Conservation (phyloP, 768 basidiomycete species). For the Podaxis sp. region DNA sequence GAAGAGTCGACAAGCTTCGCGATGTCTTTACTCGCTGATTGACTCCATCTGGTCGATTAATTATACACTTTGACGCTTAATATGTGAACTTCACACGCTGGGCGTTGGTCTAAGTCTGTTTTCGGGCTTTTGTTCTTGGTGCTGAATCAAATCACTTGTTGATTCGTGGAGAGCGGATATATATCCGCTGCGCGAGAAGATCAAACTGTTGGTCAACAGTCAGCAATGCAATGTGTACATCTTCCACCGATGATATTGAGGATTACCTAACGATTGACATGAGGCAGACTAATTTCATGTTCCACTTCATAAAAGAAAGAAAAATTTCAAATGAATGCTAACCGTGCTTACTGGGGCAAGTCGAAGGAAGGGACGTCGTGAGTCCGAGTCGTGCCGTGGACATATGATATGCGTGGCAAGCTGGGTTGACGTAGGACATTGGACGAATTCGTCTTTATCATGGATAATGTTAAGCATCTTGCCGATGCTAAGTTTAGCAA, state of each 20-base stretch:
- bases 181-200: neutral
- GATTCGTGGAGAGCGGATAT: slow-evolving; percentile 5
- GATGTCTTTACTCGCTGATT: neutral
- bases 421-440: neutral
- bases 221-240: neutral
- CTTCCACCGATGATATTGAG: neutral
- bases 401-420: neutral
- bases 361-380: neutral
- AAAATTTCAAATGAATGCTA: slow-evolving; percentile 8
- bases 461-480: neutral
- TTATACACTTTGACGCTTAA: neutral
- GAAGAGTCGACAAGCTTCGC: slow-evolving; percentile 7
- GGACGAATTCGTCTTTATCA: neutral
- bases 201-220: neutral
- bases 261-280: slow-evolving; percentile 5
- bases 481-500: neutral
- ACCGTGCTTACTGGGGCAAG: slow-evolving; percentile 5
- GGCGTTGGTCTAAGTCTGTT: neutral
- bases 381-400: neutral
- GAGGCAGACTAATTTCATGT: neutral
- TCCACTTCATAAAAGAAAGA: neutral
- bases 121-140: neutral
- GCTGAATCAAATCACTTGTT: neutral
- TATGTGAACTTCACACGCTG: neutral
- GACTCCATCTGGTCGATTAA: neutral